These are phyloP conservation scores for Wickerhamiella allomyrinae DNA, from an alignment of 805 yeast genomes.

Conservation along the genomic window DNA sequence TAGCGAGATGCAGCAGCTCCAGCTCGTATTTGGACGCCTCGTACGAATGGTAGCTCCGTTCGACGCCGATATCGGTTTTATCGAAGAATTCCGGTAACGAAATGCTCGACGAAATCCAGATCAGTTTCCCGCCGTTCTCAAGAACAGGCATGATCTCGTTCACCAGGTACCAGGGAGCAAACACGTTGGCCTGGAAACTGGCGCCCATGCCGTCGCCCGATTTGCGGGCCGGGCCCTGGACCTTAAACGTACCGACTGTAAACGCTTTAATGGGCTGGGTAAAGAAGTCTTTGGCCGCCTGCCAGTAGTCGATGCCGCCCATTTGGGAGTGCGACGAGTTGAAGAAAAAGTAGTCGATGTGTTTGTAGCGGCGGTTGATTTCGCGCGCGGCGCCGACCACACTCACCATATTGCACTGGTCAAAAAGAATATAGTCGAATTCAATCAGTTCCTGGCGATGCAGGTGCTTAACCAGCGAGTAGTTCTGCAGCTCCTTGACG, in stretches of 20 bases:
- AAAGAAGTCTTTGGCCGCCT: constrained; percentile 55
- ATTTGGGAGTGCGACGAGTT: constrained; percentile 87
- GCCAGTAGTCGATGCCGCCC: constrained; percentile 74
- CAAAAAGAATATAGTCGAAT: constrained; percentile 81
- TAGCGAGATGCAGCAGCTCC: constrained; percentile 67
- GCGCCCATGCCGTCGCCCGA: constrained; percentile 69
- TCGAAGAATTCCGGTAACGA: constrained; percentile 63
- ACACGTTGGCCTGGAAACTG: constrained; percentile 90
- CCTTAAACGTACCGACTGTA: constrained; percentile 77
- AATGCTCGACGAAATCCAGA: constrained; percentile 82
- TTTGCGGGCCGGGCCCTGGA: constrained; percentile 64
- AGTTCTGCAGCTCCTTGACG: constrained; percentile 36
- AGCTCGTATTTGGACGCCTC: constrained; percentile 85
- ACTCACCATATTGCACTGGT: constrained; percentile 80
- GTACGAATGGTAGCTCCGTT: constrained; percentile 53
- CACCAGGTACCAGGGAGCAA: constrained; percentile 81
- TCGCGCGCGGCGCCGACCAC: constrained; percentile 63
- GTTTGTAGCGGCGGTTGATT: constrained; percentile 43
- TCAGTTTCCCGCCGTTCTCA: constrained; percentile 45
- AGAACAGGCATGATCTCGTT: constrained; percentile 48
- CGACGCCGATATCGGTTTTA: constrained; percentile 57
- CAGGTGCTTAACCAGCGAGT: constrained; percentile 16
- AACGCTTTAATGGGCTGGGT: constrained; percentile 62
- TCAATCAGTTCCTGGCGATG: constrained; percentile 48
- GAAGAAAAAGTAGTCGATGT: constrained; percentile 65